Conservation (phyloP, 495 filamentous ascomycete genomes). For the Cenococcum geophilum region DNA sequence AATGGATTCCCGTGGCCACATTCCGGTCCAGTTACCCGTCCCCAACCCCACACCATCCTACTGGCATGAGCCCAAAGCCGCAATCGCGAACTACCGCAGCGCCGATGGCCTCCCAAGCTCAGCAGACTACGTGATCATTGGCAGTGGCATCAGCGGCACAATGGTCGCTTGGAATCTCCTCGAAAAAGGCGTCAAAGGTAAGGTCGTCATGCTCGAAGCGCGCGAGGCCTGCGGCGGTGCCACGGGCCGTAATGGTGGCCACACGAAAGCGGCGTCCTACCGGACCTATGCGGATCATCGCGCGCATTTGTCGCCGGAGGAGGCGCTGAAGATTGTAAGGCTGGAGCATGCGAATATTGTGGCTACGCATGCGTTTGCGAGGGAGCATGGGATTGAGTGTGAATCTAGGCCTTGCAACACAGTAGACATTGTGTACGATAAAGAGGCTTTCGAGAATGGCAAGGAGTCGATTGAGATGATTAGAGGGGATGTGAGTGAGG, state of each 20-base stretch:
- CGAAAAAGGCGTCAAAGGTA: constrained; percentile 17
- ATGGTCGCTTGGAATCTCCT: constrained; percentile 55
- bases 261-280: constrained; percentile 60
- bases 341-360: constrained; percentile 55
- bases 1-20: constrained; percentile 22
- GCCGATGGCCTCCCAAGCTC: constrained; percentile 43
- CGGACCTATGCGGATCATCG: constrained; percentile 47
- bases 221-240: constrained; percentile 52
- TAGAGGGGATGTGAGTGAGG: constrained; percentile 34
- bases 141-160: constrained; percentile 64
- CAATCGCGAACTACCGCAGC: constrained; percentile 50
- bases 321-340: constrained; percentile 50
- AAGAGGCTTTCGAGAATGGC: constrained; percentile 42
- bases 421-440: constrained; percentile 53
- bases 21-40: constrained; percentile 28
- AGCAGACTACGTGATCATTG: constrained; percentile 58
- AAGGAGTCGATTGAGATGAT: constrained; percentile 44
- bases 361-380: constrained; percentile 49
- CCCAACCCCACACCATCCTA: constrained; percentile 58
- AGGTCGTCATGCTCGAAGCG: constrained; percentile 55
- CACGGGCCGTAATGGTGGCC: constrained; percentile 59
- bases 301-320: constrained; percentile 36
- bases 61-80: constrained; percentile 62
- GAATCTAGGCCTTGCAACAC: constrained; percentile 48
- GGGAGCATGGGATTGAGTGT: constrained; percentile 47